These are phyloP conservation scores for Plectosphaerella cucumerina DNA, from an alignment of 2,329 filamentous ascomycete species.

Conservation along the genomic window DNA sequence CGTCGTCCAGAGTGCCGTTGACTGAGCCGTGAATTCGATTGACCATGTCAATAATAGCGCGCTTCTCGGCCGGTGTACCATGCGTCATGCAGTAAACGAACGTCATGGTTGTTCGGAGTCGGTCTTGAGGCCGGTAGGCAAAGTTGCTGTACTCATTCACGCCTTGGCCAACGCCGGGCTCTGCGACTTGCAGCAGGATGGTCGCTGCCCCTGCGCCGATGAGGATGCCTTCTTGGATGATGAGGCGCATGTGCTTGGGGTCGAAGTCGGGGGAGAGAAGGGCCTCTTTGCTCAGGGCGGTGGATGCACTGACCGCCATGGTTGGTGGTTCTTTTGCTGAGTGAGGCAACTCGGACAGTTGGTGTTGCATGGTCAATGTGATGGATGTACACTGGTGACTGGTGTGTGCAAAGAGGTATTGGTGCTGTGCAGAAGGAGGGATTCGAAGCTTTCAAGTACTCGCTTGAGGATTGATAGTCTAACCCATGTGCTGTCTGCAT, in stretches of 20 bases:
- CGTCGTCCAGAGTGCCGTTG: slow-evolving; percentile 18
- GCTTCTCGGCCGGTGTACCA: slow-evolving; percentile 26
- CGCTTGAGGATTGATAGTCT: too few relatives aligned
- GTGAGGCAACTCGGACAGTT: too few relatives aligned
- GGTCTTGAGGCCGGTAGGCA: slow-evolving; percentile 26
- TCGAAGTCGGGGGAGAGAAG: slow-evolving; percentile 17
- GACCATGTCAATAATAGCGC: slow-evolving; percentile 28
- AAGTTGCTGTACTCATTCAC: slow-evolving; percentile 33
- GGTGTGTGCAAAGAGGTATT: too few relatives aligned
- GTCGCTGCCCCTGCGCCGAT: slow-evolving; percentile 29
- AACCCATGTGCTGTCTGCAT: too few relatives aligned
- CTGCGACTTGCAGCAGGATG: slow-evolving; percentile 34
- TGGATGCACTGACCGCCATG: background rate
- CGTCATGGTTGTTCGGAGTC: slow-evolving; percentile 31
- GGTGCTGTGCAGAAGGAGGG: too few relatives aligned
- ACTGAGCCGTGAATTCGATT: slow-evolving; percentile 27
- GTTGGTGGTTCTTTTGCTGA: too few relatives aligned
- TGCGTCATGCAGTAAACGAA: slow-evolving; percentile 34
- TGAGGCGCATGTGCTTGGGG: slow-evolving; percentile 21
- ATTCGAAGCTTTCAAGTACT: too few relatives aligned
- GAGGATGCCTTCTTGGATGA: slow-evolving; percentile 28
- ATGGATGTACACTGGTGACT: too few relatives aligned
- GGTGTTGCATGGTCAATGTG: too few relatives aligned
- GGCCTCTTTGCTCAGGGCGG: slow-evolving; percentile 11
- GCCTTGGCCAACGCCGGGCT: slow-evolving; percentile 30